These are phyloP conservation scores for Kandelia obovata DNA, from an alignment of 345 rosid species.

Conservation along the genomic window DNA sequence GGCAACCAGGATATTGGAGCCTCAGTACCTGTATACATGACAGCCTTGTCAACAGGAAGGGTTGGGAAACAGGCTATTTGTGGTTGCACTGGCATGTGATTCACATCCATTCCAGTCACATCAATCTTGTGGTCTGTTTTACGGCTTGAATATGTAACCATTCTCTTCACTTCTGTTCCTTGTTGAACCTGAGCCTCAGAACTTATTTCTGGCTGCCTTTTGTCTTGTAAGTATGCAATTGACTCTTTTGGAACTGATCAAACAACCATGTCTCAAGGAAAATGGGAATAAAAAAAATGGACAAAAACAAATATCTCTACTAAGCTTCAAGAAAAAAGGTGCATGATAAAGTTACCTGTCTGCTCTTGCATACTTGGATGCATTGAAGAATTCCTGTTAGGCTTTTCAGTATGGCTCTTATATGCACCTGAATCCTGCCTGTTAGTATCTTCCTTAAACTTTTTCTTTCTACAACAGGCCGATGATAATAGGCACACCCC, in stretches of 20 bases:
- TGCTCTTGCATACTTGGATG: conserved; percentile 24
- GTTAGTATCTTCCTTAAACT: conserved; percentile 21
- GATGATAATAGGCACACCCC: conserved; percentile 47
- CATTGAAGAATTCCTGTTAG: conserved; percentile 36
- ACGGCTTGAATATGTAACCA: conserved; percentile 30
- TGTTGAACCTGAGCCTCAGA: conserved; percentile 33
- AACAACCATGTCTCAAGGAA: conserved; percentile 16
- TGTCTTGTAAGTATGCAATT: conserved; percentile 32
- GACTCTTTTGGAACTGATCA: conserved; percentile 45
- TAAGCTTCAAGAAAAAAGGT: conserved; percentile 5
- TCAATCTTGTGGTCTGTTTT: conserved; percentile 23
- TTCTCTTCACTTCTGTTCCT: conserved; percentile 28
- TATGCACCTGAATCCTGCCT: conserved; percentile 19
- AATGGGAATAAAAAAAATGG: not conserved
- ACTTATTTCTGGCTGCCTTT: conserved; percentile 31
- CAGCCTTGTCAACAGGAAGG: conserved; percentile 35
- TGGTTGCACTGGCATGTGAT: conserved; percentile 33
- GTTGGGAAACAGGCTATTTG: conserved; percentile 43
- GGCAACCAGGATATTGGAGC: conserved; percentile 34
- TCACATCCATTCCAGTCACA: conserved; percentile 14
- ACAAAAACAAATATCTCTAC: not conserved
- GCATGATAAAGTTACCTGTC: conserved; percentile 44
- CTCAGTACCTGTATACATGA: conserved; percentile 20
- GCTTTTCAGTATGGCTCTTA: conserved; percentile 25
- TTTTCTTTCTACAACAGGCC: conserved; percentile 43